A percentile compares a stretch with the other conserved stretches of the same genome.
These are phyloP conservation scores for Fusarium lateritium DNA, from an alignment of 2,329 filamentous ascomycete genomes.

Conservation along the genomic window DNA sequence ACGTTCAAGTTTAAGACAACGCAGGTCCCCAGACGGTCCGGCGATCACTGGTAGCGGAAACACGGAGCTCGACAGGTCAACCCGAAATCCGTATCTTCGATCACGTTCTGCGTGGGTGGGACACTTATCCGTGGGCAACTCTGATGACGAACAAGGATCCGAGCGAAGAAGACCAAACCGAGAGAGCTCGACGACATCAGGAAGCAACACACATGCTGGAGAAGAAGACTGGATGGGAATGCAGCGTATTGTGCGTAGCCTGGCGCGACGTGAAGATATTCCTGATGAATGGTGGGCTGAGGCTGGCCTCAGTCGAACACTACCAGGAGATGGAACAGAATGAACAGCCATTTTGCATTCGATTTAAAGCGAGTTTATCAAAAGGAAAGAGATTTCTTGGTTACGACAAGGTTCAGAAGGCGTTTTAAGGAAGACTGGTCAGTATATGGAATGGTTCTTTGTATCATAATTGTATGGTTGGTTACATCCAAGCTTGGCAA, in stretches of 20 bases:
- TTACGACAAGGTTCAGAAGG: constrained; percentile 8
- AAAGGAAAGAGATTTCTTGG: background rate
- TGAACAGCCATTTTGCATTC: constrained; percentile 29
- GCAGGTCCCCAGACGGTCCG: constrained; percentile 32
- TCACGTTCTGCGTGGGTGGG: constrained; percentile 46
- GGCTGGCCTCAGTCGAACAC: constrained; percentile 74
- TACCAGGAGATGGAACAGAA: constrained; percentile 53
- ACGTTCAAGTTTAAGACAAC: constrained; percentile 4
- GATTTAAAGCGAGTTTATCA: constrained; percentile 11
- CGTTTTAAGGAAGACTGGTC: constrained; percentile 25
- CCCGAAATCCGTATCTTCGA: constrained; percentile 9
- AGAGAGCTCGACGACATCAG: constrained; percentile 41
- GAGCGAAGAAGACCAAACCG: constrained; percentile 37
- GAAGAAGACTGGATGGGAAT: constrained; percentile 70
- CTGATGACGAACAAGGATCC: constrained; percentile 47
- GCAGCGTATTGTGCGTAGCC: constrained; percentile 78
- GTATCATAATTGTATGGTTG: constrained; percentile 30
- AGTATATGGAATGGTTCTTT: constrained; percentile 7
- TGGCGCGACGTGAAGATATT: constrained; percentile 80
- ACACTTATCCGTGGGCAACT: constrained; percentile 47
- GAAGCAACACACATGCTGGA: constrained; percentile 40
- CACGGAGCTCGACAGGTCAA: constrained; percentile 4
- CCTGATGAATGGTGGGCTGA: constrained; percentile 87
- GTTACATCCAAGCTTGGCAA: background rate
- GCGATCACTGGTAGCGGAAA: background rate